Evolutionary conservation across 768 basidiomycete species (phyloP).

Genomic region (Agaricus sinodeliciosus): DNA sequence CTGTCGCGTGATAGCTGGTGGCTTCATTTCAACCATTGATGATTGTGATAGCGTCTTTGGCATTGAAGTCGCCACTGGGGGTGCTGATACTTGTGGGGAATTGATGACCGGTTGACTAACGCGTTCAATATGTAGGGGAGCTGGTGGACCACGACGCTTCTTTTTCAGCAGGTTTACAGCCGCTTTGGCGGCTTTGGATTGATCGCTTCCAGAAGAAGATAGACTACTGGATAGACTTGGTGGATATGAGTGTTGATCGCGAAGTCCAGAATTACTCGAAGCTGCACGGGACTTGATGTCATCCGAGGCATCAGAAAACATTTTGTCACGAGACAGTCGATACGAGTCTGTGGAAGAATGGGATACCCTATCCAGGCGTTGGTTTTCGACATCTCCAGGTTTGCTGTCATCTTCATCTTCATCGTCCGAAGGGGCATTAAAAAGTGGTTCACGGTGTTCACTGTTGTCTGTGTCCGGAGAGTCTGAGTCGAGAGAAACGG

Average conservation of each 20-base stretch:
- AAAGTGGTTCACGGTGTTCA: slow-evolving; percentile 57
- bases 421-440: slow-evolving; percentile 41
- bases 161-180: slow-evolving; percentile 28
- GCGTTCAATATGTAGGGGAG: slow-evolving; percentile 32
- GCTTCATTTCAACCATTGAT: slow-evolving; percentile 1
- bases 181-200: slow-evolving; percentile 18
- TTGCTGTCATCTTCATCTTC: slow-evolving; percentile 42
- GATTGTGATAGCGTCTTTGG: slow-evolving; percentile 8
- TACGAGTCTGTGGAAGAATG: slow-evolving; percentile 21
- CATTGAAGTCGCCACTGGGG: slow-evolving; percentile 9
- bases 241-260: slow-evolving; percentile 52
- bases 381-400: slow-evolving; percentile 41
- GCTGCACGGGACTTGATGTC: slow-evolving; percentile 36
- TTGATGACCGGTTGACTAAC: slow-evolving; percentile 27
- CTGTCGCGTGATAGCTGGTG: background rate
- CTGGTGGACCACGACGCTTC: slow-evolving; percentile 29
- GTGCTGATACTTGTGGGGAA: slow-evolving; percentile 19
- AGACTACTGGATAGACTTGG: slow-evolving; percentile 45
- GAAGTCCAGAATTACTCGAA: slow-evolving; percentile 24
- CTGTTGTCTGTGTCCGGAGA: slow-evolving; percentile 28
- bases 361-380: slow-evolving; percentile 27
- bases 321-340: slow-evolving; percentile 17
- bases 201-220: slow-evolving; percentile 20
- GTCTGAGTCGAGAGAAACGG: slow-evolving; percentile 33
- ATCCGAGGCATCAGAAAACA: slow-evolving; percentile 22